Percentiles rank a stretch among this genome's conserved stretches.
Conservation (phyloP, 108 stramenopile genomes). For the Cyclostephanos invisitatus region DNA sequence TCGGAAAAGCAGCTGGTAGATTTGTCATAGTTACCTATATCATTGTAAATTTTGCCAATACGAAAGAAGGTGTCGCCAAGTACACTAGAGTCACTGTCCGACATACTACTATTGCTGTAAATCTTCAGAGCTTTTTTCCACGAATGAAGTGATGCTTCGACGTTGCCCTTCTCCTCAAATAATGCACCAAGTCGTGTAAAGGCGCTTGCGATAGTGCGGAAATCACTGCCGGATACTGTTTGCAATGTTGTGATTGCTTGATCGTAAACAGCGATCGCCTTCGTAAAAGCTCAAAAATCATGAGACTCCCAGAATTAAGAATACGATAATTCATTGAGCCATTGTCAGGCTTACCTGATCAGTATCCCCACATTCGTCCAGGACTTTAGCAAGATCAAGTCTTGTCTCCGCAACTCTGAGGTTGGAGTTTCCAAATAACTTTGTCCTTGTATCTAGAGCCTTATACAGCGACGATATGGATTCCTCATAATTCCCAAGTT, state of each 20-base stretch:
- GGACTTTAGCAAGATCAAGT: slow-evolving; percentile 36
- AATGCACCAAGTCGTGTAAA: slow-evolving; percentile 33
- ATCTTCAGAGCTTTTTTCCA: slow-evolving; percentile 68
- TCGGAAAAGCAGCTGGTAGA: slow-evolving; percentile 65
- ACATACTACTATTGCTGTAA: slow-evolving; percentile 49
- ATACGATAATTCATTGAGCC: neutral
- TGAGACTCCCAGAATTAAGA: neutral
- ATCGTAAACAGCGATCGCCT: slow-evolving; percentile 44
- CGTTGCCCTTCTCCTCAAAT: slow-evolving; percentile 47
- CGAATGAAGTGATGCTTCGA: slow-evolving; percentile 54
- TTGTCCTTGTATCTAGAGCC: slow-evolving; percentile 40
- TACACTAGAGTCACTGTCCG: slow-evolving; percentile 57
- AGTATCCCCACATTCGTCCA: slow-evolving; percentile 37
- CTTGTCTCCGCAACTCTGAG: slow-evolving; percentile 43
- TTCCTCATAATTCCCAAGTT: slow-evolving; percentile 38
- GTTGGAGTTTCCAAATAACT: slow-evolving; percentile 25
- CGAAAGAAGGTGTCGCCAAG: slow-evolving; percentile 66
- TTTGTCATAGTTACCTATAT: slow-evolving; percentile 59
- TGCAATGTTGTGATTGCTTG: slow-evolving; percentile 39
- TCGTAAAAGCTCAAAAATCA: neutral
- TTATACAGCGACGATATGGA: slow-evolving; percentile 35
- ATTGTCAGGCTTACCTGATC: slow-evolving; percentile 35
- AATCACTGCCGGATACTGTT: slow-evolving; percentile 17
- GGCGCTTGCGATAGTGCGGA: slow-evolving; percentile 17
- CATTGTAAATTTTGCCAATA: slow-evolving; percentile 64